Evolutionary conservation across 352 stramenopile genomes (phyloP), one percentile per base, ranked within the genome.

Genomic region (Pythium rishiriense): DNA sequence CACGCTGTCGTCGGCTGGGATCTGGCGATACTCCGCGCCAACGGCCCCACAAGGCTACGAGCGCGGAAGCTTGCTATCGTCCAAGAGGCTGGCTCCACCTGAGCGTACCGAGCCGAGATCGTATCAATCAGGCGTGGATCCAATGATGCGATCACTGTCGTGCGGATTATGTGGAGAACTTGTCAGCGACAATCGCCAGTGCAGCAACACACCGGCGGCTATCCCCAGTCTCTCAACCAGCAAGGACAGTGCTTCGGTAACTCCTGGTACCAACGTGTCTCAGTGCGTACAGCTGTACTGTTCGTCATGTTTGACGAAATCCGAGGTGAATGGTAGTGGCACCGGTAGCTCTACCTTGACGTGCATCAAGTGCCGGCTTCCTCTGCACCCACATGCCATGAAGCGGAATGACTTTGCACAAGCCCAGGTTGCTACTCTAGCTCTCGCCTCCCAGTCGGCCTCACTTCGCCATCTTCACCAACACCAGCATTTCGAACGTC

Each of bases 141-240:
- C 90, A 26, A 75, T 83, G 7, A 55, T 92, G 14, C 61, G 69
- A 11, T 82, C 77, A 15, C 58, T 94, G 17, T 80, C 72, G 9
- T 94, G 85, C 41, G 85, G 85, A n/a, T 49, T 89, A 19, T 94
- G 85, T 35, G 81, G 81, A 31, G 85, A 92, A 48, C 74, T 91
- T 8, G 79, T 87, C 25, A 80, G 79, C 57, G 83, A 94, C 54
- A 94, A 92, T 50, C 58, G 83, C 9, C 81, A 94, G 68, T 94
- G 85, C 33, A 51, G 29, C 26, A 62, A 43, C 68, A 74, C 54
- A 19, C n/a, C 19, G 6, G 15, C 39, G 39, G 19, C 19, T 9
- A n/a, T 45, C 39, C 17, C 10, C 5, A 46, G 15, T 9, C 6
- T 17, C 7, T 10, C 14, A 12, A 17, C 39, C 15, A 46, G 39